Percentiles rank a stretch among this genome's conserved stretches.
These are phyloP conservation scores for Biscutella laevigata DNA, from an alignment of 441 rosid genomes.

Conservation along the genomic window DNA sequence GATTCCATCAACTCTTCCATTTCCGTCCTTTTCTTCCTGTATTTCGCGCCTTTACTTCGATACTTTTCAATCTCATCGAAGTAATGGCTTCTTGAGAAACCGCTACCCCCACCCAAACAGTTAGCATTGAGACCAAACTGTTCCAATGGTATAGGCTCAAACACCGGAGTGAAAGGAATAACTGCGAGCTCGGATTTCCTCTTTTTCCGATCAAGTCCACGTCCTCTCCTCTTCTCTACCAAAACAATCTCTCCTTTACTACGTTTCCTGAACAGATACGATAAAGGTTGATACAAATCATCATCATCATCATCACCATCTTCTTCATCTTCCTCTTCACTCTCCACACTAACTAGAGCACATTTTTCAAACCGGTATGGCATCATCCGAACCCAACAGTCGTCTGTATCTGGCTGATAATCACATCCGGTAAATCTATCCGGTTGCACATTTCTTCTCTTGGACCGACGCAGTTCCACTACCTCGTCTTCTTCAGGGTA, in stretches of 20 bases:
- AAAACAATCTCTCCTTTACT: slow-evolving; percentile 14
- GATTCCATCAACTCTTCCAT: slow-evolving; percentile 40
- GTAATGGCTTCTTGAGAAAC: slow-evolving; percentile 16
- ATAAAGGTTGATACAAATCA: slow-evolving; percentile 44
- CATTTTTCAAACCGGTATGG: slow-evolving; percentile 33
- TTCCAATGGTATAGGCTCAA: slow-evolving; percentile 26
- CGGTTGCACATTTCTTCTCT: slow-evolving; percentile 61
- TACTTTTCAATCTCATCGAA: slow-evolving; percentile 16
- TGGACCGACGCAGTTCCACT: slow-evolving; percentile 59
- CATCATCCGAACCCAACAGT: slow-evolving; percentile 36
- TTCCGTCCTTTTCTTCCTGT: slow-evolving; percentile 29
- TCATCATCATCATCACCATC: slow-evolving; percentile 21
- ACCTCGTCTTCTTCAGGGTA: slow-evolving; percentile 31
- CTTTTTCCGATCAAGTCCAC: slow-evolving; percentile 20
- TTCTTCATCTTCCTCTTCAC: slow-evolving; percentile 25
- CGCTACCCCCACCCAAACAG: neutral
- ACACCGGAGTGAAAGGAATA: slow-evolving; percentile 42
- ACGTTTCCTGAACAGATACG: slow-evolving; percentile 33
- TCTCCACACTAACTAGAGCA: slow-evolving; percentile 20
- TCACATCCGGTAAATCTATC: slow-evolving; percentile 60
- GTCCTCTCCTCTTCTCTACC: slow-evolving; percentile 12
- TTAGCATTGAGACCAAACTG: slow-evolving; percentile 29
- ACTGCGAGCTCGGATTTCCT: slow-evolving; percentile 33
- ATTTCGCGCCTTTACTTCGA: slow-evolving; percentile 23
- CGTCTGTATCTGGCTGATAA: slow-evolving; percentile 27